A percentile compares a stretch with the other conserved stretches of the same genome.
These are phyloP conservation scores for Umbelopsis sp. DNA, from an alignment of 371 early-diverging fungal genomes.

Conservation along the genomic window DNA sequence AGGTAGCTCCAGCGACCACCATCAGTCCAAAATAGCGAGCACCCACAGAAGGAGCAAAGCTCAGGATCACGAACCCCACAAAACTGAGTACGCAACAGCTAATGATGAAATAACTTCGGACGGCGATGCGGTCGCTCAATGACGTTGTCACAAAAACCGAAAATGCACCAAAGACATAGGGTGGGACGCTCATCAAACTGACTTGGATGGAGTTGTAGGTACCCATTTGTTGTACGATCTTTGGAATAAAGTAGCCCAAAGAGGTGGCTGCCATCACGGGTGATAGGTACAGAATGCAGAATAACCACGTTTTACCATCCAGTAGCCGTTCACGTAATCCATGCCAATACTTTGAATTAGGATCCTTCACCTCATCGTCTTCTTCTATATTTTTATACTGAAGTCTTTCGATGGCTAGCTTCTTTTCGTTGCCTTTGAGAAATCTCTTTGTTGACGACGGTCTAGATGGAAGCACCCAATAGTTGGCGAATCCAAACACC, in stretches of 20 bases:
- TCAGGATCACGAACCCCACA: slow-evolving; percentile 44
- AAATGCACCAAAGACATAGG: slow-evolving; percentile 49
- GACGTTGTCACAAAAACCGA: slow-evolving; percentile 45
- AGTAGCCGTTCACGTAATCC: slow-evolving; percentile 25
- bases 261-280: slow-evolving; percentile 60
- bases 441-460: slow-evolving; percentile 46
- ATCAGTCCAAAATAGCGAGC: slow-evolving; percentile 52
- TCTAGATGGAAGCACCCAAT: slow-evolving; percentile 44
- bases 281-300: slow-evolving; percentile 47
- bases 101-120: slow-evolving; percentile 51
- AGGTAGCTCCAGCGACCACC: slow-evolving; percentile 52
- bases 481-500: slow-evolving; percentile 44
- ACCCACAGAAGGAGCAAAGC: slow-evolving; percentile 40
- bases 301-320: slow-evolving; percentile 50
- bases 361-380: not conserved
- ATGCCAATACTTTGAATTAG: not conserved
- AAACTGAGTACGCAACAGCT: slow-evolving; percentile 39
- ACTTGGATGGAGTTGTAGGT: slow-evolving; percentile 48
- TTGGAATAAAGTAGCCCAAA: slow-evolving; percentile 50
- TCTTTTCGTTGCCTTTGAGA: slow-evolving; percentile 41
- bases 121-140: slow-evolving; percentile 37
- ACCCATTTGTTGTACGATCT: slow-evolving; percentile 50
- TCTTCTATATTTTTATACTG: not conserved
- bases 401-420: slow-evolving; percentile 4
- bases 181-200: slow-evolving; percentile 53